A percentile compares a stretch with the other conserved stretches of the same genome.
These are phyloP conservation scores for Cladosporium sp. DNA, from an alignment of 2,329 filamentous ascomycete genomes.

Conservation along the genomic window DNA sequence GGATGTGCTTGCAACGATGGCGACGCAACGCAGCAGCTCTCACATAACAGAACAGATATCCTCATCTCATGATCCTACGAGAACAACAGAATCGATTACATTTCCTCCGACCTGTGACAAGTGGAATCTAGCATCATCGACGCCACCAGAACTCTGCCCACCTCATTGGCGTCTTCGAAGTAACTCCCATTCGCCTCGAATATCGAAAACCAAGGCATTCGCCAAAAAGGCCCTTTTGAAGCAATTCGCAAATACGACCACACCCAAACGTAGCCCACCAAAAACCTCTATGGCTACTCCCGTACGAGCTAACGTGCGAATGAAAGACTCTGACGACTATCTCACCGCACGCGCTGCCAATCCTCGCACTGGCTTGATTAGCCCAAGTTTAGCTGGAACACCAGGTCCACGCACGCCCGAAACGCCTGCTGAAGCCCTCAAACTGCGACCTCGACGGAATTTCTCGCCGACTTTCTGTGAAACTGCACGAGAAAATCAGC, in stretches of 20 bases:
- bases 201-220: conserved; percentile 17
- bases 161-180: background rate
- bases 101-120: background rate
- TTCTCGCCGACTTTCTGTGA: conserved; percentile 18
- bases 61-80: background rate
- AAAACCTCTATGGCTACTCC: background rate
- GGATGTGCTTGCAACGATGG: background rate
- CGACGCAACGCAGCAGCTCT: too few species aligned
- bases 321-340: conserved; percentile 34
- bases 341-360: conserved; percentile 32
- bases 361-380: conserved; percentile 31
- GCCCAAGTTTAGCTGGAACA: conserved; percentile 25
- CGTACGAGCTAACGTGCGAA: conserved; percentile 22
- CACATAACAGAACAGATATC: background rate
- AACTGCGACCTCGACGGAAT: background rate
- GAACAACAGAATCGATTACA: background rate
- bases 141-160: background rate
- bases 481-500: background rate
- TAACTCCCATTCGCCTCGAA: background rate
- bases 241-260: conserved; percentile 2
- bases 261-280: background rate
- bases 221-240: conserved; percentile 16
- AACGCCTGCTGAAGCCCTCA: conserved; percentile 28
- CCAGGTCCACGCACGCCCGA: conserved; percentile 22
- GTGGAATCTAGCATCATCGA: background rate